Conservation (phyloP, 2,329 filamentous ascomycete genomes). For the Aspergillus quadricinctus region DNA sequence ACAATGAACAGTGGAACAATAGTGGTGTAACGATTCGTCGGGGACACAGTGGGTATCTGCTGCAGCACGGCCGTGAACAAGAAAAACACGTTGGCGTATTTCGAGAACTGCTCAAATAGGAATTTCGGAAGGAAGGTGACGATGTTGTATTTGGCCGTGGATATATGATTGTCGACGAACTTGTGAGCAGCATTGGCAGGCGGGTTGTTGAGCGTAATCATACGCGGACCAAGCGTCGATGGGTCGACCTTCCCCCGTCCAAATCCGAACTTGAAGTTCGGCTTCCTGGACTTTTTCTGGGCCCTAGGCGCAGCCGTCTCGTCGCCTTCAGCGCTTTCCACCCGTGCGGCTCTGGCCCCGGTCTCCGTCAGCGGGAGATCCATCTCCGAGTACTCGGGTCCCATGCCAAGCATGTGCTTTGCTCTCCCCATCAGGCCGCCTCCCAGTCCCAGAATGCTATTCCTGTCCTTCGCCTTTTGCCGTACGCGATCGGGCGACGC, state of each 20-base stretch:
- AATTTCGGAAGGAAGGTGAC: constrained; percentile 95
- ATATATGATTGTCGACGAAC: constrained; percentile 94
- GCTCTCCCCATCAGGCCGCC: constrained; percentile 82
- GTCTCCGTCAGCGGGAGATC: constrained; percentile 88
- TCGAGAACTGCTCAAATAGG: constrained; percentile 96
- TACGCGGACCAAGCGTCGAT: constrained; percentile 81
- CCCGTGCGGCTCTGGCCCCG: constrained; percentile 47
- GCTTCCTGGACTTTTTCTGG: constrained; percentile 61
- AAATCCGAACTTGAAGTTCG: constrained; percentile 90
- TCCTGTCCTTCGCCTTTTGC: constrained; percentile 70
- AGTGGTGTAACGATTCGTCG: constrained; percentile 92
- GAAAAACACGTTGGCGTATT: constrained; percentile 99
- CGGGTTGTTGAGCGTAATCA: constrained; percentile 95
- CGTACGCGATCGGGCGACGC: constrained; percentile 45
- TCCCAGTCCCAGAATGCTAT: constrained; percentile 82
- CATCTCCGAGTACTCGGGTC: constrained; percentile 91
- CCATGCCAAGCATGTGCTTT: constrained; percentile 88
- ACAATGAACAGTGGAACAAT: constrained; percentile 92
- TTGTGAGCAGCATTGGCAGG: constrained; percentile 85
- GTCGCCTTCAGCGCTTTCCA: constrained; percentile 43
- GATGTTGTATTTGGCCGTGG: constrained; percentile 94
- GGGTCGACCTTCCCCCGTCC: constrained; percentile 80
- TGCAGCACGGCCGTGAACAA: constrained; percentile 92
- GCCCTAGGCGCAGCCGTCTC: constrained; percentile 41
- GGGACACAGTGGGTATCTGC: constrained; percentile 91